A percentile compares a stretch with the other conserved stretches of the same genome.
These are phyloP conservation scores for Pisolithus marmoratus DNA, from an alignment of 768 basidiomycete species.

Conservation along the genomic window DNA sequence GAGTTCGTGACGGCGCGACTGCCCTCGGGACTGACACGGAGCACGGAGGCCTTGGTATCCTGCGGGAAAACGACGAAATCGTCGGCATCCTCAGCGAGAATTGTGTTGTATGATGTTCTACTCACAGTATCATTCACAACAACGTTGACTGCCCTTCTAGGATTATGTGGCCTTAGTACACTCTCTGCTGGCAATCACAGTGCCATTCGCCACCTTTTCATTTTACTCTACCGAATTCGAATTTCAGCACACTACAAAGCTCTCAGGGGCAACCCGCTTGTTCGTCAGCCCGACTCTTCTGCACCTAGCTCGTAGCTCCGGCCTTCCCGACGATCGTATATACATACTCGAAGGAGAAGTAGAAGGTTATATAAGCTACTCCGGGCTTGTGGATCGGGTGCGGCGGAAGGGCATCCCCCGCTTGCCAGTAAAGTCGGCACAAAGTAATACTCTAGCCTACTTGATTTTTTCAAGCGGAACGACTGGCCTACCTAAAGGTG, in stretches of 20 bases:
- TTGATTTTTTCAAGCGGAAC: slow-evolving; percentile 76
- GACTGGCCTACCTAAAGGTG: slow-evolving; percentile 71
- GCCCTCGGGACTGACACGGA: slow-evolving; percentile 42
- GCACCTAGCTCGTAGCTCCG: slow-evolving; percentile 34
- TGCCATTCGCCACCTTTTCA: slow-evolving; percentile 51
- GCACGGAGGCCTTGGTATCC: slow-evolving; percentile 54
- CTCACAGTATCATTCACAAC: not conserved
- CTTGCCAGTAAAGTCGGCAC: slow-evolving; percentile 40
- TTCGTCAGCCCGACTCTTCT: slow-evolving; percentile 49
- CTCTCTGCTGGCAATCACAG: slow-evolving; percentile 41
- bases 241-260: slow-evolving; percentile 43
- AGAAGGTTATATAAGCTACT: slow-evolving; percentile 38
- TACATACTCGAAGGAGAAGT: slow-evolving; percentile 42
- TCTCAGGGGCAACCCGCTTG: slow-evolving; percentile 44
- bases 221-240: slow-evolving; percentile 53
- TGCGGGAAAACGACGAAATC: slow-evolving; percentile 44
- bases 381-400: slow-evolving; percentile 38
- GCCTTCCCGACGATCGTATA: slow-evolving; percentile 36
- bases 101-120: slow-evolving; percentile 44
- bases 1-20: slow-evolving; percentile 50
- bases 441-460: slow-evolving; percentile 56
- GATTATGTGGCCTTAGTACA: slow-evolving; percentile 50
- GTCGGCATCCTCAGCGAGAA: slow-evolving; percentile 70
- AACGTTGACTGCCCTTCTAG: slow-evolving; percentile 25
- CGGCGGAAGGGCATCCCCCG: slow-evolving; percentile 33